These are phyloP conservation scores for Ceratocystis alfenasii DNA, from an alignment of 2,329 filamentous ascomycete species.

Conservation along the genomic window DNA sequence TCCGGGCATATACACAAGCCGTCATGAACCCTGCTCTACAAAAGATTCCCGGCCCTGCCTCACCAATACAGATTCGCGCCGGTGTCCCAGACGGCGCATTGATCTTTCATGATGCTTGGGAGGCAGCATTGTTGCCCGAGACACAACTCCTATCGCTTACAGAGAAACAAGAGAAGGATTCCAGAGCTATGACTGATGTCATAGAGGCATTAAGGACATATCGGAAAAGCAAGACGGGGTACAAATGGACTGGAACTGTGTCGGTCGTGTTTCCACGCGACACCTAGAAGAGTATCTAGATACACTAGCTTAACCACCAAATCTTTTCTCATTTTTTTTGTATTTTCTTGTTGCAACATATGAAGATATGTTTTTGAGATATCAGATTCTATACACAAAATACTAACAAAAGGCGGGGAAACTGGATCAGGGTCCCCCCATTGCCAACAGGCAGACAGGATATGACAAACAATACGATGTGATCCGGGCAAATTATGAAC, in stretches of 20 bases:
- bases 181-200: conserved; percentile 14
- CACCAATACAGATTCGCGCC: conserved; percentile 38
- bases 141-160: background rate
- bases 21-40: conserved; percentile 30
- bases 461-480: conserved; percentile 20
- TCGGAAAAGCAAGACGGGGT: background rate
- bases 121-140: conserved; percentile 34
- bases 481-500: conserved; percentile 19
- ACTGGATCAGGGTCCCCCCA: conserved; percentile 19
- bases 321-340: conserved; percentile 8
- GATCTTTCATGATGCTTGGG: conserved; percentile 43
- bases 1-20: conserved; percentile 25
- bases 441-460: conserved; percentile 22
- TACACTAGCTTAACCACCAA: background rate
- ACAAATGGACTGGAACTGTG: conserved; percentile 14
- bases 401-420: conserved; percentile 15
- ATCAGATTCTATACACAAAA: conserved; percentile 20
- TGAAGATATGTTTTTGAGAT: conserved; percentile 16
- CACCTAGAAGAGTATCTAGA: background rate
- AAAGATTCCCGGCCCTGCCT: conserved; percentile 36
- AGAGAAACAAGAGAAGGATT: conserved; percentile 10
- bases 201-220: conserved; percentile 9
- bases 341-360: conserved; percentile 14
- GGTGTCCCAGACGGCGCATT: conserved; percentile 37
- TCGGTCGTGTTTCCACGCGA: conserved; percentile 8